Evolutionary conservation across 495 filamentous ascomycete genomes (phyloP).

Genomic region (Neurospora tetraspora): DNA sequence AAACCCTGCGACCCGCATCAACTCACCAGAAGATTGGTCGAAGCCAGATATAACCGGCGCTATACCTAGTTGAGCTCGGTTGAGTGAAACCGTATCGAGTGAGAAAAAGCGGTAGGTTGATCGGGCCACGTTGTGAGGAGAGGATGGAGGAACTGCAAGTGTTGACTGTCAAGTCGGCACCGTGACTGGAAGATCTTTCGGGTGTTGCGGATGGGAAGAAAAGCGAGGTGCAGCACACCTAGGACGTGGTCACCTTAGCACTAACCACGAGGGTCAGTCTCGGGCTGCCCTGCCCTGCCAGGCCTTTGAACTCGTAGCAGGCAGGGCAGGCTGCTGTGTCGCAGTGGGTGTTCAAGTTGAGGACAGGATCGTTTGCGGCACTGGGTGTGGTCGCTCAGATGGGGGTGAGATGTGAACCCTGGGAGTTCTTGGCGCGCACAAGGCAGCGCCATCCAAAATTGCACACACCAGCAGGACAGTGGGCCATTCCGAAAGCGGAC

Average conservation of each 20-base stretch:
- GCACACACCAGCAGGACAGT: constrained; percentile 21
- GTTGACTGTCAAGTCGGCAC: background rate
- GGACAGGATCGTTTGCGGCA: constrained; percentile 19
- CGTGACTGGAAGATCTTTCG: background rate
- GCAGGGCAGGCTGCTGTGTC: too few species aligned
- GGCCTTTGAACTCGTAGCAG: too few species aligned
- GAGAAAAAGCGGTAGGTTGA: too few species aligned
- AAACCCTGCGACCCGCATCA: too few species aligned
- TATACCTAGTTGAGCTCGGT: too few species aligned
- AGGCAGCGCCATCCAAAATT: constrained; percentile 27
- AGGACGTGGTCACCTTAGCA: background rate
- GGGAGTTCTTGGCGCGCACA: constrained; percentile 3
- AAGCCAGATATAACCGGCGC: too few species aligned
- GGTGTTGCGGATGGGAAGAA: background rate
- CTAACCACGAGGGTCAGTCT: background rate
- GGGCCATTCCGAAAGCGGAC: constrained; percentile 8
- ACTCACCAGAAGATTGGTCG: too few species aligned
- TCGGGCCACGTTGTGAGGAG: background rate
- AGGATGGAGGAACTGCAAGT: background rate
- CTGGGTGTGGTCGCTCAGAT: constrained; percentile 12
- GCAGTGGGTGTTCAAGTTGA: background rate
- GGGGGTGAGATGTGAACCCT: background rate
- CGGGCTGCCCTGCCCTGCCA: background rate
- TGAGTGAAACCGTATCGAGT: too few species aligned
- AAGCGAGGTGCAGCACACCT: background rate